These are phyloP conservation scores for Syzygium aromaticum DNA, from an alignment of 345 rosid genomes.

Conservation along the genomic window DNA sequence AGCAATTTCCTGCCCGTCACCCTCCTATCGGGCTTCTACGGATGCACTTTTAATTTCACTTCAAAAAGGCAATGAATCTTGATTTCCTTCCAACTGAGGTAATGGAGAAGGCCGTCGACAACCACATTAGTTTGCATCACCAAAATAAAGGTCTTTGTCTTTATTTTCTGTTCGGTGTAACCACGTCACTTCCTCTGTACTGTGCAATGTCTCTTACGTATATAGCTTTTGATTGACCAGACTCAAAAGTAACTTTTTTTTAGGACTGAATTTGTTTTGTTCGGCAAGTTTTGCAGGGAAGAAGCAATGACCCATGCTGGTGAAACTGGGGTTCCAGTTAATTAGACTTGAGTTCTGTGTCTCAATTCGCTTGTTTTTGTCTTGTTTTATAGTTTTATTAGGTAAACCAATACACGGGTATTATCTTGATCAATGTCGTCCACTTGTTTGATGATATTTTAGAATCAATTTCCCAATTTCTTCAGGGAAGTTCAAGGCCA, in stretches of 20 bases:
- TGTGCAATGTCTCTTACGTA: neutral
- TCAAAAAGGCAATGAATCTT: too few relatives aligned
- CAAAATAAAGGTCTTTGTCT: too few relatives aligned
- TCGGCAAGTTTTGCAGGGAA: neutral
- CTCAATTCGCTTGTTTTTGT: neutral
- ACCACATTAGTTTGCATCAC: too few relatives aligned
- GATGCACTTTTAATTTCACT: too few relatives aligned
- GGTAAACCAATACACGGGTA: neutral
- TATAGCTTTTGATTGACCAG: neutral
- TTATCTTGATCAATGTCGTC: too few relatives aligned
- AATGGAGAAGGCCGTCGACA: too few relatives aligned
- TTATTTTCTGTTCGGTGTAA: too few relatives aligned
- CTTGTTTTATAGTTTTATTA: neutral
- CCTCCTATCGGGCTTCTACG: too few relatives aligned
- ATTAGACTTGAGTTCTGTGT: slow-evolving; percentile 28
- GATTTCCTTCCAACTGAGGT: too few relatives aligned
- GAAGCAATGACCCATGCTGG: neutral
- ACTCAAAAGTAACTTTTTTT: neutral
- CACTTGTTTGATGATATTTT: neutral
- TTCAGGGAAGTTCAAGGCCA: slow-evolving; percentile 52
- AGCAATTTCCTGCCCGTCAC: too few relatives aligned
- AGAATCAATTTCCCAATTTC: neutral
- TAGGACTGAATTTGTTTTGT: neutral
- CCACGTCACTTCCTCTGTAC: neutral
- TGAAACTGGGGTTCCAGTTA: slow-evolving; percentile 9